phyloP scores from a whole-genome alignment of 2,329 filamentous ascomycete species.

The Furcasterigmium furcatum region DNA sequence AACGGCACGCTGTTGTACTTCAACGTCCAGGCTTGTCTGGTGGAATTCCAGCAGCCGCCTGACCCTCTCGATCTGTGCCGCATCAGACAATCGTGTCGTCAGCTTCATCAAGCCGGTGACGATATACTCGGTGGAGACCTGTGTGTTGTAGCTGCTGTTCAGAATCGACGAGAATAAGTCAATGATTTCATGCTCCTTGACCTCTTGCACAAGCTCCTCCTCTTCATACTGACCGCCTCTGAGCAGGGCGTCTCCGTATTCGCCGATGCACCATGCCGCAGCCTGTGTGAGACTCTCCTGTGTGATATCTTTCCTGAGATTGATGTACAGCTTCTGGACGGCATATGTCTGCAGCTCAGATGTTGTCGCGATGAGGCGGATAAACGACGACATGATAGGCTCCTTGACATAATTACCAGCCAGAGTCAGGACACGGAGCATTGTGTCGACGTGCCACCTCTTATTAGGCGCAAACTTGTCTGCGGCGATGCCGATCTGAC shows the following conservation, averaged over 20 bases:
- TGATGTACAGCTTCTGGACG: constrained; percentile 88
- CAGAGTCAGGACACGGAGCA: constrained; percentile 88
- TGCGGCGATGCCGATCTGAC: constrained; percentile 94
- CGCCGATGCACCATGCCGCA: constrained; percentile 95
- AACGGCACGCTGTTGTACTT: constrained; percentile 92
- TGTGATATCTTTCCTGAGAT: constrained; percentile 92
- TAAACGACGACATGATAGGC: constrained; percentile 94
- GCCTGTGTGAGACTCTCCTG: constrained; percentile 93
- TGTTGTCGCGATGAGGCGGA: constrained; percentile 91
- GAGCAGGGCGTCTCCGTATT: constrained; percentile 90
- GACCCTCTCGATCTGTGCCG: constrained; percentile 82
- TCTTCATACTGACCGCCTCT: constrained; percentile 90
- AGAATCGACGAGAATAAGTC: constrained; percentile 91
- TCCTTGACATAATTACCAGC: constrained; percentile 98
- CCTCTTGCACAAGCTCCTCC: constrained; percentile 76
- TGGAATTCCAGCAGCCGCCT: constrained; percentile 73
- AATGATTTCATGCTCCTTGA: constrained; percentile 86
- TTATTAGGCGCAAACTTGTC: constrained; percentile 96
- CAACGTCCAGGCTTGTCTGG: constrained; percentile 86
- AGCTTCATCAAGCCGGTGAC: constrained; percentile 93
- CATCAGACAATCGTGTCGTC: constrained; percentile 80
- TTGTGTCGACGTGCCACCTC: constrained; percentile 97
- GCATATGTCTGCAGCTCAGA: constrained; percentile 95
- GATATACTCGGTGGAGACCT: constrained; percentile 93
- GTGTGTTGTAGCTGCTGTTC: constrained; percentile 90